Evolutionary conservation across 495 filamentous ascomycete species (phyloP), one percentile per base, ranked within the genome.

Genomic region (Chaetomium tenue): DNA sequence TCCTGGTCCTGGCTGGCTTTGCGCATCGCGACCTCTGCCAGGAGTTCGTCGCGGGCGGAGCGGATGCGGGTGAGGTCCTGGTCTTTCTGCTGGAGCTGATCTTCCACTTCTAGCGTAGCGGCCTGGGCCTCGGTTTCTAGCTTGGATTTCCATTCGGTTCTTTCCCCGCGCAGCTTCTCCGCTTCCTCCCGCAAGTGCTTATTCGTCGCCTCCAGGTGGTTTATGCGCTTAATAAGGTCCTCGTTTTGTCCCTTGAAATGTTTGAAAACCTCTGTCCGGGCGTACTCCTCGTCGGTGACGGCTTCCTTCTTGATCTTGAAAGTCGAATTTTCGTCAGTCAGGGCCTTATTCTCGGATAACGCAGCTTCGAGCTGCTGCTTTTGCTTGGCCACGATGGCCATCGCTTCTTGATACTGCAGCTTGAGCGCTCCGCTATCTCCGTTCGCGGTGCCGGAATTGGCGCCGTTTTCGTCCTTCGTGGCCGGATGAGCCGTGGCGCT

Each of bases 231-330:
- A 60, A 97, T 90, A 20, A 95, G 86, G 72, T 97, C 95, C 64
- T 97, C 93, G 69, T 96, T 89, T 68, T 96, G 91, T 30, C 84
- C 85, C 76, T 91, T 95, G 63, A 97, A 83, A 64, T 88, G 84
- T 74, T 96, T 97, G 82, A 97, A 98, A 12, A 96, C 82, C 68
- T 97, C 91, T 42, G 91, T 96, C 58, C 89, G 85, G 48, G 91
- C 88, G 73, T 96, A 97, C 69, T 98, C 94, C 59, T 98, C 94
- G 69, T 98, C 93, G 0, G 89, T 88, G 46, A 94, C 79, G 61
- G 84, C 87, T 2, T 90, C 85, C 50, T 79, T 72, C 61, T 79
- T 76, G 16, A 72, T 72, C 66, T 80, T 80, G 63, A 84, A 76
- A 20, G 87, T 84, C 16, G 91, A 95, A 30, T 97, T 84, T 66